These are phyloP conservation scores for Shiraia sp. DNA, from an alignment of 2,329 filamentous ascomycete species.

Conservation along the genomic window DNA sequence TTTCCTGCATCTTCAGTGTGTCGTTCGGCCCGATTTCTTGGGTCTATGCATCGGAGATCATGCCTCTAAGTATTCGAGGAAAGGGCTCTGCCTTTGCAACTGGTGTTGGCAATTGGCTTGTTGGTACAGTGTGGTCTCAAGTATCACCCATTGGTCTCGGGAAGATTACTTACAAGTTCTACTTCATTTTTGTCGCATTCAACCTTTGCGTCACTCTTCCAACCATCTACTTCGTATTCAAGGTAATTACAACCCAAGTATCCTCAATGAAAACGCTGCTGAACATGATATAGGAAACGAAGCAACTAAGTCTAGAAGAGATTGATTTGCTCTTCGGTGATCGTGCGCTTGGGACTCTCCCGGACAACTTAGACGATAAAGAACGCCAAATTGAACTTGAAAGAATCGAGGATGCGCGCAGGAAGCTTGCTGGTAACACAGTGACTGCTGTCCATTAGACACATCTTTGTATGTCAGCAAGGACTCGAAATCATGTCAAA, in stretches of 20 bases:
- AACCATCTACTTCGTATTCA: conserved; percentile 57
- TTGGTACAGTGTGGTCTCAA: conserved; percentile 63
- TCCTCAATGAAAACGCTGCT: not conserved
- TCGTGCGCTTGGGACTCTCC: conserved; percentile 52
- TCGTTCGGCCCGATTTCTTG: conserved; percentile 52
- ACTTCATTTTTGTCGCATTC: conserved; percentile 61
- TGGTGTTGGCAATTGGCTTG: conserved; percentile 62
- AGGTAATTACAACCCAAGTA: conserved; percentile 19
- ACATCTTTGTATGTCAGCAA: not conserved
- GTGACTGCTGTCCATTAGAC: conserved; percentile 20
- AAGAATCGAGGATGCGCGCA: conserved; percentile 23
- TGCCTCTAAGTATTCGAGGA: conserved; percentile 66
- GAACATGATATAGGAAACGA: conserved; percentile 35
- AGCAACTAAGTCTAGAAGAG: conserved; percentile 57
- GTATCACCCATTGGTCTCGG: conserved; percentile 58
- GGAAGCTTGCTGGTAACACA: conserved; percentile 14
- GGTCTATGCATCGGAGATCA: conserved; percentile 68
- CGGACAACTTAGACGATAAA: conserved; percentile 47
- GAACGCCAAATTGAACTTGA: conserved; percentile 28
- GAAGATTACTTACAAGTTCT: conserved; percentile 58
- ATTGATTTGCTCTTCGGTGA: conserved; percentile 63
- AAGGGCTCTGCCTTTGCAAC: conserved; percentile 62
- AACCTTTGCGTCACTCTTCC: conserved; percentile 51
- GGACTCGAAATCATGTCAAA: not conserved
- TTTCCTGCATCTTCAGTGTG: conserved; percentile 42